Conservation (phyloP, 179 eudicot species). For the Nepenthes alata region DNA sequence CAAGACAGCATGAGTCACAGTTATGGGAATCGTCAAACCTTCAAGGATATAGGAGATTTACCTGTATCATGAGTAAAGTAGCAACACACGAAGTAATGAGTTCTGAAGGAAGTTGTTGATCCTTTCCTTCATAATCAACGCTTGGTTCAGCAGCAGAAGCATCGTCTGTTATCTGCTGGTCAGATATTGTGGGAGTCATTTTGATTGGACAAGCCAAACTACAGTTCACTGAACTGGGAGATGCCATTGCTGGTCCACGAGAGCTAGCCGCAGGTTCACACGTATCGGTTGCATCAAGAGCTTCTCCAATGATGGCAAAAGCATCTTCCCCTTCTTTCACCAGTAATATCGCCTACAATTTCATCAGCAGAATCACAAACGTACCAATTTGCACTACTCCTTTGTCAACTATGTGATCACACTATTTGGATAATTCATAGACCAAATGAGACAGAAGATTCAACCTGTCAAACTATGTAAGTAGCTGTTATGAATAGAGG, state of each 20-base stretch:
- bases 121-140: constrained; percentile 21
- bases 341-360: constrained; percentile 45
- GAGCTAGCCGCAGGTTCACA: constrained; percentile 18
- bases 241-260: constrained; percentile 7
- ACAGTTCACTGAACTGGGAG: constrained; percentile 20
- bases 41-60: constrained; percentile 11
- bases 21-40: too few species aligned
- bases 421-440: too few species aligned
- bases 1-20: too few species aligned
- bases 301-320: constrained; percentile 40
- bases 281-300: constrained; percentile 34
- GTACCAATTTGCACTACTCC: background rate
- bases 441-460: too few species aligned
- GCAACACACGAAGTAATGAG: constrained; percentile 75
- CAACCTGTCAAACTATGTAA: too few species aligned
- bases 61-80: constrained; percentile 88
- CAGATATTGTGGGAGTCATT: constrained; percentile 14
- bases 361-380: background rate
- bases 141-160: constrained; percentile 14
- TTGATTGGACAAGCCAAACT: constrained; percentile 14
- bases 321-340: constrained; percentile 45
- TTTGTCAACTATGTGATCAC: too few species aligned
- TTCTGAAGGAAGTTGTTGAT: constrained; percentile 52
- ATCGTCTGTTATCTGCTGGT: constrained; percentile 12
- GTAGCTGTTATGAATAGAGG: too few species aligned